Evolutionary conservation across 768 basidiomycete species (phyloP).

Genomic region (Lactarius sanguifluus): DNA sequence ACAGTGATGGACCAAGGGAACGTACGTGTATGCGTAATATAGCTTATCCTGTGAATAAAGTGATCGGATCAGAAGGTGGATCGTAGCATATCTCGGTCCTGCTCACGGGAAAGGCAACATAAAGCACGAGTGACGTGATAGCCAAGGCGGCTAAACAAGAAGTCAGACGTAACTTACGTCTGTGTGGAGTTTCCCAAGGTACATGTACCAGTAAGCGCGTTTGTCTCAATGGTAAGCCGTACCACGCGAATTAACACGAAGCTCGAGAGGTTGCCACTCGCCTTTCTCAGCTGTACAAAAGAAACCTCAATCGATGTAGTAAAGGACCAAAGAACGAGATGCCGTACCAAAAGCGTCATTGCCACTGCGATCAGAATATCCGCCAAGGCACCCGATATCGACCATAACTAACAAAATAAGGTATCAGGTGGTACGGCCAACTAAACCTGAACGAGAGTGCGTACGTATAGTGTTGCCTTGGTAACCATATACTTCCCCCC

Average conservation of each 20-base stretch:
- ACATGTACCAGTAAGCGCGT: background rate
- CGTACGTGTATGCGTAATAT: background rate
- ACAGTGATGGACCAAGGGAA: background rate
- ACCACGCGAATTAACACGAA: background rate
- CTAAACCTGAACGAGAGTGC: background rate
- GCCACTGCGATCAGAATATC: background rate
- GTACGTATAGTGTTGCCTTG: background rate
- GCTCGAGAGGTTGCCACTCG: background rate
- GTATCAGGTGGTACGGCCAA: background rate
- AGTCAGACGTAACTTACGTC: background rate
- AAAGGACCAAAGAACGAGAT: background rate
- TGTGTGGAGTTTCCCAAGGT: background rate
- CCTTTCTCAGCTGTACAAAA: background rate
- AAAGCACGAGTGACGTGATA: background rate
- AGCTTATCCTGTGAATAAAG: background rate
- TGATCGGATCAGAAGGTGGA: background rate
- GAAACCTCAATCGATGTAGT: background rate
- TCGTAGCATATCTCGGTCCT: background rate
- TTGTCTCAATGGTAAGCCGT: background rate
- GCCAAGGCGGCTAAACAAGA: background rate
- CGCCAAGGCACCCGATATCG: background rate
- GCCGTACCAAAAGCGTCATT: background rate
- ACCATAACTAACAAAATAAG: background rate
- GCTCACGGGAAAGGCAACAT: background rate
- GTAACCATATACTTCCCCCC: background rate